Base-by-base conservation (phyloP, 352 stramenopile species). In the Blastocystis sp. region DNA sequence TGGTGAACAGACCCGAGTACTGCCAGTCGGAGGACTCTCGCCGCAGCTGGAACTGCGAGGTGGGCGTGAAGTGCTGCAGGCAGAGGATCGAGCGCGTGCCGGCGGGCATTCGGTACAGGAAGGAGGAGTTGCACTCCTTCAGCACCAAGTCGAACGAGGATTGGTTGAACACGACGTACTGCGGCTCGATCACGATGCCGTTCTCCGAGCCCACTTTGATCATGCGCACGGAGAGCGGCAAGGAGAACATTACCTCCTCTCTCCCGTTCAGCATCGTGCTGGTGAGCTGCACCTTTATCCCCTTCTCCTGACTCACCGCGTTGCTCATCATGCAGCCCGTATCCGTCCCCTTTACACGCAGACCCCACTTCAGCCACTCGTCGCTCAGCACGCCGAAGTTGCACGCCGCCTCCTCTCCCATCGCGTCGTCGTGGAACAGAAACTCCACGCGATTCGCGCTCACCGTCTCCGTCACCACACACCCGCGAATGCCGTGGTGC, bases 121-220 rank as follows among this genome's bases (percentile, higher is more conserved):
- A 41, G 19, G 74, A 41, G n/a, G 35, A 39, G n/a, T 69, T 66
- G 9, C 26, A 9, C 13, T 31, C 37, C n/a, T n/a, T 35, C 3
- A 85, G 19, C 19, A 85, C 26, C 19, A 85, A 45, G 24, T 10
- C 3, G 74, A 70, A 67, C 2, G 65, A 51, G 21, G 74, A 69
- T 24, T 85, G 45, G 26, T 85, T 85, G 21, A 39, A 45, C 21
- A 85, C 45, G 26, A 85, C 74, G 45, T 85, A 55, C n/a, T 67
- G 59, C 29, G 74, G 74, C n/a, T 62, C 39, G n/a, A 70, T 24
- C 12, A 85, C 51, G 19, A 85, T 29, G 50, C 31, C 24, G 16
- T 16, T 55, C 16, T 55, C 45, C 45, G 45, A 16, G 45, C 45
- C 45, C 6, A 55, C 16, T 55, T 16, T 55, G 0, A 16, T 55